These are phyloP conservation scores for Kodamaea sp. DNA, from an alignment of 1,139 yeast genomes.

Conservation along the genomic window DNA sequence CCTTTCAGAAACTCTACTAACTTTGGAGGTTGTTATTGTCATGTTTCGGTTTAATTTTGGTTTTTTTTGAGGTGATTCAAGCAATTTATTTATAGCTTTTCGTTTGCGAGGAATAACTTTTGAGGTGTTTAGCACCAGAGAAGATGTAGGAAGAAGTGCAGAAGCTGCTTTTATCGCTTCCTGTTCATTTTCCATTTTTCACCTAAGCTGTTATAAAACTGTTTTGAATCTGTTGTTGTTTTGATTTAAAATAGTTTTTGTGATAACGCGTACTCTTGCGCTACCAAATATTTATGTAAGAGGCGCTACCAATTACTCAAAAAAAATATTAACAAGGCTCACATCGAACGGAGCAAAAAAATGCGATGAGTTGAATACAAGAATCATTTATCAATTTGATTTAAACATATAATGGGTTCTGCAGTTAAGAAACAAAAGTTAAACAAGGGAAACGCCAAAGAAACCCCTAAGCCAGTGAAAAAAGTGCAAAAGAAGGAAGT, in stretches of 20 bases:
- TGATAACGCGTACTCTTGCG: no score
- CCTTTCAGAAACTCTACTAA: not conserved
- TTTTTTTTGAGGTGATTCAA: conserved; percentile 7
- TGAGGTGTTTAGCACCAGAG: conserved; percentile 1
- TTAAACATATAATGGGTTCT: conserved; percentile 13
- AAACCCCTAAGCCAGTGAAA: conserved; percentile 3
- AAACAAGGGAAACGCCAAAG: conserved; percentile 9
- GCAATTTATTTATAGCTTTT: not conserved
- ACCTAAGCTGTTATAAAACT: no score
- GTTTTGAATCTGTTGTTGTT: no score
- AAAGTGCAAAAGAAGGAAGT: conserved; percentile 4
- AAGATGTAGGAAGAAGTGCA: no score
- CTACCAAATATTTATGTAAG: no score
- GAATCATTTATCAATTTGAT: not conserved
- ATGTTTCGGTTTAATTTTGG: not conserved
- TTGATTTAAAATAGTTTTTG: no score
- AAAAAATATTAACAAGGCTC: no score
- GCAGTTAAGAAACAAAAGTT: conserved; percentile 20
- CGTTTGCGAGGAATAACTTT: conserved; percentile 7
- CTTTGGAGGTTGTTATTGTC: no score
- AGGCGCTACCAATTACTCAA: no score
- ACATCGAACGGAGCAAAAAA: conserved; percentile 1
- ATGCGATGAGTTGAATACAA: conserved; percentile 7
- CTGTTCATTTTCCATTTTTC: no score
- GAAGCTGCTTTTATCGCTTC: no score